Evolutionary conservation across 306 rosid species (phyloP).

Genomic region (Vigna radiata): DNA sequence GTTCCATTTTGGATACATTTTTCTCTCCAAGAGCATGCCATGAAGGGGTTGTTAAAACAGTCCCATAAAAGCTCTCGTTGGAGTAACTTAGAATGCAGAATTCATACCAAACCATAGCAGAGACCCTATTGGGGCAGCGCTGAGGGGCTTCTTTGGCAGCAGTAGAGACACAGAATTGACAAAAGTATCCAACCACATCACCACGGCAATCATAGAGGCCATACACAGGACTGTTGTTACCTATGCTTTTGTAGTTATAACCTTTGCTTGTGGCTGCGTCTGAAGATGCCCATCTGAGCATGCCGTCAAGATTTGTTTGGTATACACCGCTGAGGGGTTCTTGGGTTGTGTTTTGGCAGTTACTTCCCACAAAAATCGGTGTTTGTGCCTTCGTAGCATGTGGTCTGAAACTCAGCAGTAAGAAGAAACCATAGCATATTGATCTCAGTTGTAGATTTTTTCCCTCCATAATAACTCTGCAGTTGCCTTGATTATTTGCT

Average conservation of each 20-base stretch:
- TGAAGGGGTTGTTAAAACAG: background rate
- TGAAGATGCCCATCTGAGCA: background rate
- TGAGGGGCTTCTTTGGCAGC: background rate
- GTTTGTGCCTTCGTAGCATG: background rate
- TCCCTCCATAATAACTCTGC: background rate
- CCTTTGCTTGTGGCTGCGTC: slow-evolving; percentile 40
- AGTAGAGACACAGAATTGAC: slow-evolving; percentile 39
- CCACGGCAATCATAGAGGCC: slow-evolving; percentile 34
- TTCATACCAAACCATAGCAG: background rate
- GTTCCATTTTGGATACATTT: background rate
- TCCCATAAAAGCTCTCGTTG: background rate
- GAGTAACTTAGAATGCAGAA: background rate
- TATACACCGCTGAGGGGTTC: background rate
- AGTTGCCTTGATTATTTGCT: background rate
- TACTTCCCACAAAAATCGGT: background rate
- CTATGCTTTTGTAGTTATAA: background rate
- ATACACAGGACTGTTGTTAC: background rate
- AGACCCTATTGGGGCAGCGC: background rate
- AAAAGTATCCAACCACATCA: background rate
- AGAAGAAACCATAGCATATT: background rate
- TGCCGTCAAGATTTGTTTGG: background rate
- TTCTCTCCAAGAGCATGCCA: background rate
- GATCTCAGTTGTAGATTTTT: background rate
- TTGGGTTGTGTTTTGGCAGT: background rate
- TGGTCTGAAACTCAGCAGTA: background rate